Evolutionary conservation across 768 basidiomycete genomes (phyloP), one percentile per base, ranked within the genome.

Genomic region (Trametes cingulata): DNA sequence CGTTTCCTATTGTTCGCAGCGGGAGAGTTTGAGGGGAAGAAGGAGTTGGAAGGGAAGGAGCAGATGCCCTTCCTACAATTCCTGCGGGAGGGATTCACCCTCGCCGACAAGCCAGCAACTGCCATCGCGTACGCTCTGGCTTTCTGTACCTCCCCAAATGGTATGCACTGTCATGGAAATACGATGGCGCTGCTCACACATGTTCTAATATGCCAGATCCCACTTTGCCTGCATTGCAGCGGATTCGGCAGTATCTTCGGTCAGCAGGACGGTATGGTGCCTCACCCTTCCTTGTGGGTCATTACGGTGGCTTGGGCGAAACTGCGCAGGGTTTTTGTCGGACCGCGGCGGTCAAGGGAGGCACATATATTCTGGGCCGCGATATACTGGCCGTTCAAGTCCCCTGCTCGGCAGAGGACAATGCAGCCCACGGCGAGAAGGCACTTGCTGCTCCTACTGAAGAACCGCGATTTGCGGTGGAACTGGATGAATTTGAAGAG

Each of bases 241-340:
- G 95, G 7, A 75, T 95, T 12, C 84, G 86, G 7, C 74, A 78
- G 22, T 94, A 91, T 69, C 78, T 98, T 14, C 85, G 80, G 48
- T 92, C 94, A 0, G 74, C 85, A 17, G 95, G 95, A 2, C 81
- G 92, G 29, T 98, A 97, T 68, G 95, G 95, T 72, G 81, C 73
- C n/a, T 86, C 86, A 0, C 86, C 95, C 1, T 98, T 94, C 75
- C 82, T 98, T 15, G 80, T 98, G n/a, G 93, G 93, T 0, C 93
- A 97, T 65, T 98, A 97, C 70, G 96, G 96, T 17, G 92, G 94
- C 19, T 80, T 88, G 0, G 96, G 96, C 5, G 96, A 98, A 68
- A 85, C 98, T 12, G 83, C 90, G 0, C 96, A 98, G 73, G 95
- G 95, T 2, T 98, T 91, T 67, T 88, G 85, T 69, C 91, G 95